Evolutionary conservation across 179 eudicot species (phyloP), one percentile per base, ranked within the genome.

Genomic region (Heliamphora pulchella): DNA sequence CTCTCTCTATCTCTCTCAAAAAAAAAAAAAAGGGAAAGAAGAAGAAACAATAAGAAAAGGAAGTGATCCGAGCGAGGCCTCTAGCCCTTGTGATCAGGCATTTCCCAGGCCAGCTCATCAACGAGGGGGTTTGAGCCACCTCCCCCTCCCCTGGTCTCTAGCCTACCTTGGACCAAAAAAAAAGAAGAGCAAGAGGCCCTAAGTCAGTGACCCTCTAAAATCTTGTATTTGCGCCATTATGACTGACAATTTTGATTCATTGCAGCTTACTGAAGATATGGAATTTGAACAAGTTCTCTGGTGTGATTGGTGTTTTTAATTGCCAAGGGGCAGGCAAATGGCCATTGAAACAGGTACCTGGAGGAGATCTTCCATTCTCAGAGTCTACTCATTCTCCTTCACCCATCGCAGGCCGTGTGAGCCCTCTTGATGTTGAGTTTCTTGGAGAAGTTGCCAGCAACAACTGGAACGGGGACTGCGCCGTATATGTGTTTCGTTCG

Each of bases 311-410:
- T 75, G 90, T 87, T 71, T 93, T 90, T 66, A 93, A 93, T 84
- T 93, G 96, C 85, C 97, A 93, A 89, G 96, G 96, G 61, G 90
- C 91, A 5, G 95, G 95, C 61, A 82, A 22, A 63, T 93, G 97
- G 97, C 93, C 89, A 47, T 17, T 93, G 82, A 84, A 83, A 78
- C 78, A 81, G 0, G 75, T 55, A 31, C 31, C 31, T 31, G 31
- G 31, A 31, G 31, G 31, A 31, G 31, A 31, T 31, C 31, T 31
- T 31, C 18, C 61, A 5, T 3, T 44, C 46, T 6, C 70, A 8
- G 74, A 71, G 57, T 54, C 55, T 10, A 9, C 71, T 50, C 76
- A 80, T 71, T 77, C 71, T 50, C 76, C 81, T 71, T 77, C 71
- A 68, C 65, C 82, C 14, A 79, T 92, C 8, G 78, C 89, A 8